Evolutionary conservation across 1,284 basidiomycete genomes (phyloP).

Genomic region (Cerrena zonata): DNA sequence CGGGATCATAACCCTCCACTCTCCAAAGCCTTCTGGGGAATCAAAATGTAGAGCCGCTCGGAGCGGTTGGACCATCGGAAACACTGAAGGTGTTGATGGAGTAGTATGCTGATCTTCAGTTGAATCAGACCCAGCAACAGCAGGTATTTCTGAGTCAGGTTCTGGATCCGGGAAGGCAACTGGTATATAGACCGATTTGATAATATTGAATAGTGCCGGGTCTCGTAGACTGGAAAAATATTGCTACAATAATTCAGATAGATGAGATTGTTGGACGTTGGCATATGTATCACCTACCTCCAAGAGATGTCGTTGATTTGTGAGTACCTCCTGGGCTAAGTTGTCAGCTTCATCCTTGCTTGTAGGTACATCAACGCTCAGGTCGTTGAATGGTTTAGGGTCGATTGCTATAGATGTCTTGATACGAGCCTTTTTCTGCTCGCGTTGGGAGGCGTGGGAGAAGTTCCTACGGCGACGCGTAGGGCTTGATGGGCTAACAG

Average conservation of each 20-base stretch:
- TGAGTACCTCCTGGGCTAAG: conserved; percentile 17
- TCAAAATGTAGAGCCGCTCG: conserved; percentile 45
- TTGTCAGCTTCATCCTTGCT: conserved; percentile 18
- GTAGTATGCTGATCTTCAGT: not conserved
- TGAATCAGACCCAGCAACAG: not conserved
- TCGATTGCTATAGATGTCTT: conserved; percentile 15
- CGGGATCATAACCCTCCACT: conserved; percentile 46
- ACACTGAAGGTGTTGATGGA: conserved; percentile 9
- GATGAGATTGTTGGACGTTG: too few relatives aligned
- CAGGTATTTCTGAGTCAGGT: not conserved
- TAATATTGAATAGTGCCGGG: conserved; percentile 7
- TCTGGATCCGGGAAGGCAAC: not conserved
- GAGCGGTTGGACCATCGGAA: conserved; percentile 39
- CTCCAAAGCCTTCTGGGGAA: conserved; percentile 45
- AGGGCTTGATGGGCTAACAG: not conserved
- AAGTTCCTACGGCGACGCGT: not conserved
- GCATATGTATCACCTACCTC: not conserved
- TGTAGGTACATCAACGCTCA: conserved; percentile 24
- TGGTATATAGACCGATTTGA: conserved; percentile 18
- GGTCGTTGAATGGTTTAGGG: conserved; percentile 20
- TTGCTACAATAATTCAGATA: not conserved
- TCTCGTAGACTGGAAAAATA: conserved; percentile 21
- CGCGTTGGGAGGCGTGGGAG: conserved; percentile 8
- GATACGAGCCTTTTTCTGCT: conserved; percentile 6
- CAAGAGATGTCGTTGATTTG: conserved; percentile 23